Percentiles rank a stretch among this genome's conserved stretches.
phyloP scores from a whole-genome alignment of 2,329 filamentous ascomycete genomes.

The Fusarium sp. region DNA sequence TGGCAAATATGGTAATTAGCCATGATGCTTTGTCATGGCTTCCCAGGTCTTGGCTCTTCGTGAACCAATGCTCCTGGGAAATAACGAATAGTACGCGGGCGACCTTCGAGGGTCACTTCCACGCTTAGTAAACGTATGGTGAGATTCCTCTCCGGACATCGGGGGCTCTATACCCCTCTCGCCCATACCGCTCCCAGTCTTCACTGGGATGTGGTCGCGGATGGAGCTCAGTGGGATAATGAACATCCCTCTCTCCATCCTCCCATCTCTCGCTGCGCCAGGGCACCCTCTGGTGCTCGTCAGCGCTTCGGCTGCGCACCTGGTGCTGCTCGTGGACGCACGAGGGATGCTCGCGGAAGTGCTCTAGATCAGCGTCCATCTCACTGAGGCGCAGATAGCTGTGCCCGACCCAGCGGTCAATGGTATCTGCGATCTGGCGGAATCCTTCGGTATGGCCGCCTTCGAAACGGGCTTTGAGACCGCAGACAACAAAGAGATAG shows the following conservation, averaged over 20 bases:
- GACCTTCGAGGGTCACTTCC: slow-evolving; percentile 34
- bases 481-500: slow-evolving; percentile 74
- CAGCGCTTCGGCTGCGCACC: slow-evolving; percentile 29
- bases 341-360: slow-evolving; percentile 58
- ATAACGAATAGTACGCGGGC: slow-evolving; percentile 25
- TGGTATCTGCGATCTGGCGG: slow-evolving; percentile 68
- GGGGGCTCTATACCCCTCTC: slow-evolving; percentile 52
- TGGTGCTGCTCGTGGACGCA: slow-evolving; percentile 46
- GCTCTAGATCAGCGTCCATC: slow-evolving; percentile 72
- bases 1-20: slow-evolving; percentile 1
- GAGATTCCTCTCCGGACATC: slow-evolving; percentile 44
- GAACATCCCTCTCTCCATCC: slow-evolving; percentile 27
- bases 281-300: slow-evolving; percentile 33
- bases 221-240: slow-evolving; percentile 38
- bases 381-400: slow-evolving; percentile 68
- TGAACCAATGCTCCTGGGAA: slow-evolving; percentile 4
- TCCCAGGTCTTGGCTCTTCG: slow-evolving; percentile 2
- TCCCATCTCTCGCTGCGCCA: slow-evolving; percentile 42
- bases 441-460: slow-evolving; percentile 74
- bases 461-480: slow-evolving; percentile 66
- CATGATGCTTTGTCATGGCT: slow-evolving; percentile 17
- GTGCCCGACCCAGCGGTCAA: slow-evolving; percentile 71
- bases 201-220: slow-evolving; percentile 37
- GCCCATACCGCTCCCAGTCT: slow-evolving; percentile 55
- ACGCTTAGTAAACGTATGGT: slow-evolving; percentile 51